Evolutionary conservation across 352 stramenopile species (phyloP), one percentile per base, ranked within the genome.

Genomic region (Phytophthora pistaciae): DNA sequence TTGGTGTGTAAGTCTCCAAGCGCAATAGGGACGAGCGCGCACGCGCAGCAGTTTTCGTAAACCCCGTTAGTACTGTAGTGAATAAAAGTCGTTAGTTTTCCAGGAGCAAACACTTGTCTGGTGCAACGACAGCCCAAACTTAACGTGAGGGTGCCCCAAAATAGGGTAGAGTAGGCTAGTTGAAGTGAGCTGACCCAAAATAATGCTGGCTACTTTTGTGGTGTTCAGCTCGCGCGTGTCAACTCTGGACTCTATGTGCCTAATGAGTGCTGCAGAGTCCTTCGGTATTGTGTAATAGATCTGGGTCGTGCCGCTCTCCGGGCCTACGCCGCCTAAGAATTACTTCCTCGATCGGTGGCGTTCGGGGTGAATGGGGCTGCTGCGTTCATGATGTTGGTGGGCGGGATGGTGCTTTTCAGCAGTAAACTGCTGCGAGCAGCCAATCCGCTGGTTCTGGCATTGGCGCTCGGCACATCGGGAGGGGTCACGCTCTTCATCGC

Each of bases 401-500:
- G 85, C 40, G 84, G 78, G 2, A 68, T 81, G 48, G 67, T 92
- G 23, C 76, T 92, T 36, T 92, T 85, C 54, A 84, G 67, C 58
- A 80, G 77, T n/a, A 64, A 70, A 40, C 38, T 87, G 21, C 73
- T 93, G 20, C 79, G 81, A 44, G 60, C 77, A 7, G 83, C 79
- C 14, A 91, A 84, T 33, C 72, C 77, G 25, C 65, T 75, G 46
- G 77, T 79, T 23, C 64, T 93, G 20, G 80, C 84, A 4, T 66
- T 82, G 38, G 74, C 78, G 3, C 74, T 93, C 20, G 80, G 76
- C 1, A 80, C 91, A 36, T 85, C 82, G 1, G 77, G 78, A 31
- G 82, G 84, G 1, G 84, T 93, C 14, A 92, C 91, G 70, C 31
- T 93, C 27, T 92, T 90, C 55, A 80, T 93, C 29, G 89, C 85